Conservation (phyloP, 2,329 filamentous ascomycete genomes). For the Aphanoascus verrucosus region DNA sequence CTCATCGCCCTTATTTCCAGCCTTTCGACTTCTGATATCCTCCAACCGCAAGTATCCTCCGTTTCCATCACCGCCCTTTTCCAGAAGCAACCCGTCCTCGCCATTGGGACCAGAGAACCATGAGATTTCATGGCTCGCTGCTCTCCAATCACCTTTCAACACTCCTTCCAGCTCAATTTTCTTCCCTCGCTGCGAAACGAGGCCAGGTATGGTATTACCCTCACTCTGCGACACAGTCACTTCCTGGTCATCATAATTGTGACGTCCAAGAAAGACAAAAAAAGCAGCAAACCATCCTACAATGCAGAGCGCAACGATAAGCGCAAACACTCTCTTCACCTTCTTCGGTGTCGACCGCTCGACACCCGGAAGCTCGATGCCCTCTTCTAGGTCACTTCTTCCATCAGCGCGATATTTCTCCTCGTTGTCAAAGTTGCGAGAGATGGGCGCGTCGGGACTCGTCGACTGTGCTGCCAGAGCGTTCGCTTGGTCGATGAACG, state of each 20-base stretch:
- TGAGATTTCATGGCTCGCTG: constrained; percentile 32
- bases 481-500: constrained; percentile 12
- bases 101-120: constrained; percentile 40
- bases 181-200: background rate
- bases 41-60: constrained; percentile 68
- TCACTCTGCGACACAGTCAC: constrained; percentile 18
- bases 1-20: constrained; percentile 20
- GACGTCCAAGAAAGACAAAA: constrained; percentile 33
- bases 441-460: background rate
- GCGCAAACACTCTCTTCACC: constrained; percentile 29
- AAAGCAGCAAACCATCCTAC: constrained; percentile 39
- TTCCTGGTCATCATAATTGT: constrained; percentile 22
- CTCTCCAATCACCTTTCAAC: constrained; percentile 22
- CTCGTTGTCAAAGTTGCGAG: constrained; percentile 7
- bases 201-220: background rate
- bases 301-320: constrained; percentile 32
- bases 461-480: background rate
- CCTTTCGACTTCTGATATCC: constrained; percentile 57
- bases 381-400: constrained; percentile 23
- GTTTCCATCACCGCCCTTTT: constrained; percentile 45
- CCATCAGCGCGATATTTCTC: constrained; percentile 23
- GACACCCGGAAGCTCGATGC: constrained; percentile 14
- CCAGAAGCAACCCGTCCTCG: constrained; percentile 70
- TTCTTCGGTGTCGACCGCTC: constrained; percentile 18
- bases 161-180: constrained; percentile 26